These are phyloP conservation scores for Colletotrichum chlorophyti DNA, from an alignment of 2,329 filamentous ascomycete species.

Conservation along the genomic window DNA sequence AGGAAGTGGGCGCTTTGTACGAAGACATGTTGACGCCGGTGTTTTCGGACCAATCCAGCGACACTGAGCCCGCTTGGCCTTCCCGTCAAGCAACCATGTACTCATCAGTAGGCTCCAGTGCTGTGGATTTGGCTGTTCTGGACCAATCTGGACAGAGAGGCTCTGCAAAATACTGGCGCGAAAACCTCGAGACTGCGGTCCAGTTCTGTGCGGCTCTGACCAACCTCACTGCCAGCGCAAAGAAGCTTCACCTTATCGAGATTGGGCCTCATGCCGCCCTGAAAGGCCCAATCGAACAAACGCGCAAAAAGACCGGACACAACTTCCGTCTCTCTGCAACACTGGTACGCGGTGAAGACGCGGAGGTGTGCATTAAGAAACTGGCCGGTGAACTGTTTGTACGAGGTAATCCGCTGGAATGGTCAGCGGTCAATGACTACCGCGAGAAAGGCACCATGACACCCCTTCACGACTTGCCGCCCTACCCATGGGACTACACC, in stretches of 20 bases:
- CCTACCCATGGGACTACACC: background rate
- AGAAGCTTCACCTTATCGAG: conserved; percentile 22
- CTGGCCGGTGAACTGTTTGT: background rate
- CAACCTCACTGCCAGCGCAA: background rate
- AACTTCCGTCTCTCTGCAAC: background rate
- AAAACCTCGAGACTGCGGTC: too few relatives aligned
- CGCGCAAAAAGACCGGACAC: conserved; percentile 31
- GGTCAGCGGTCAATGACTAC: background rate
- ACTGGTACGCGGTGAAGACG: background rate
- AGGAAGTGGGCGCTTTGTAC: background rate
- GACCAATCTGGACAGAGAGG: too few relatives aligned
- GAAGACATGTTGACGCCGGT: background rate
- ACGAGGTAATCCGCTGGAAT: background rate
- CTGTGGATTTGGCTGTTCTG: too few relatives aligned
- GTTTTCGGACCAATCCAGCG: too few relatives aligned
- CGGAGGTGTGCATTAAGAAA: background rate
- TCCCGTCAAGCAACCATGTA: background rate
- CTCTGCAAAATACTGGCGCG: too few relatives aligned
- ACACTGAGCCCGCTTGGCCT: conserved; percentile 31
- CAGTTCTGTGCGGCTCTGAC: background rate
- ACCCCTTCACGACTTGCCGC: too few relatives aligned
- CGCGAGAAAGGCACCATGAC: too few relatives aligned
- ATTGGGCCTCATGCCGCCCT: conserved; percentile 31
- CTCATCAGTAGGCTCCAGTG: background rate
- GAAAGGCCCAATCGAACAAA: conserved; percentile 29